Evolutionary conservation across 352 stramenopile genomes (phyloP), one percentile per base, ranked within the genome.

Genomic region (Thraustochytrium striatum): DNA sequence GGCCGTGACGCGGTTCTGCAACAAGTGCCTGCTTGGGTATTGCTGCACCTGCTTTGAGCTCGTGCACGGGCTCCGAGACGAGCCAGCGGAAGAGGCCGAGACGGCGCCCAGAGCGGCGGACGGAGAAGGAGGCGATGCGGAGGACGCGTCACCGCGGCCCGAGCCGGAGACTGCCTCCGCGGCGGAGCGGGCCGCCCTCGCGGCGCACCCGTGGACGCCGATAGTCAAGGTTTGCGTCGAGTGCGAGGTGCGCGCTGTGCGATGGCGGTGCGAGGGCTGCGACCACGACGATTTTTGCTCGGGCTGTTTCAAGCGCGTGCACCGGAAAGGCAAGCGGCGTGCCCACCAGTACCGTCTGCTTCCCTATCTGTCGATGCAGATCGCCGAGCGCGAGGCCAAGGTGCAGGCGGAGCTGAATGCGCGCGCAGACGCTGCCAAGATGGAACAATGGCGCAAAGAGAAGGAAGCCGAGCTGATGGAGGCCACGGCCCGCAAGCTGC

Each of bases 41-140:
- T 75, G 65, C 39, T 75, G 65, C 25, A 75, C 41, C 7, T 75
- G 65, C 39, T 75, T 75, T 32, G 65, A 75, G 44, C 65, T 75
- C 5, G 65, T 50, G 19, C 65, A 75, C 50, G 41, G 43, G 13
- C 21, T 75, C 11, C n/a, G n/a, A n/a, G n/a, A n/a, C n/a, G n/a
- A n/a, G n/a, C n/a, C n/a, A n/a, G n/a, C n/a, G n/a, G 47, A 55
- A 16, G 16, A 55, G 25, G 47, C 47, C 47, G 47, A 55, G 47
- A n/a, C n/a, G n/a, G n/a, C n/a, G n/a, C n/a, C n/a, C n/a, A n/a
- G 41, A 8, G 9, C 35, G 35, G 21, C 59, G 35, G 25, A 53
- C 35, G 59, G 35, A 70, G 41, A 38, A 70, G 9, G 59, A 70
- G 47, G 32, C 65, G 11, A 32, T 61, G 44, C 50, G 44, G n/a